These are phyloP conservation scores for Penicillium sp. DNA, from an alignment of 2,329 filamentous ascomycete genomes.

Conservation along the genomic window DNA sequence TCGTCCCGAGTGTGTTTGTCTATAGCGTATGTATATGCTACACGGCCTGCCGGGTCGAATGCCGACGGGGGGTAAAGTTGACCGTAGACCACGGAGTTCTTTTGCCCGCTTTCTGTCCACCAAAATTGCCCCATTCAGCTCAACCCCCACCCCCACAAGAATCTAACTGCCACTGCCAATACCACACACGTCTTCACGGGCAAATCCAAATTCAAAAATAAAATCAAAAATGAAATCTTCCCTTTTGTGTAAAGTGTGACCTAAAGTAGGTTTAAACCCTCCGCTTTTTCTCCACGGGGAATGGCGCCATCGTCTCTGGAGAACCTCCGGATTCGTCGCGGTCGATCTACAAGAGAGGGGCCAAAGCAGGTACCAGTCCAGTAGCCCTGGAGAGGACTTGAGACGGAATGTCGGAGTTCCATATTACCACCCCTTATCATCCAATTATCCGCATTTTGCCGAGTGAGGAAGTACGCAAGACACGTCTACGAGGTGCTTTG, in stretches of 20 bases:
- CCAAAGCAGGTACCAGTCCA: conserved; percentile 13
- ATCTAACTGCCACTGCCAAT: background rate
- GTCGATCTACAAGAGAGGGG: conserved; percentile 21
- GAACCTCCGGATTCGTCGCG: conserved; percentile 29
- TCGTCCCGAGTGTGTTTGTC: background rate
- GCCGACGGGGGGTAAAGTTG: background rate
- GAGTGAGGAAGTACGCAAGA: background rate
- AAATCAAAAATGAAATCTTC: background rate
- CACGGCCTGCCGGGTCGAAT: conserved; percentile 1
- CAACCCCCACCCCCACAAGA: conserved; percentile 3
- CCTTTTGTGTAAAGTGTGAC: background rate
- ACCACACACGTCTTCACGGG: background rate
- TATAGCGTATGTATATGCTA: too few species aligned
- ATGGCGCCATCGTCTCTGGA: conserved; percentile 27
- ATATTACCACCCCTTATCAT: background rate
- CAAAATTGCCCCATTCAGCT: background rate
- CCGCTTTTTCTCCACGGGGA: conserved; percentile 27
- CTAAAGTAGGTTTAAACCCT: conserved; percentile 4
- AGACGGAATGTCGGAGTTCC: background rate
- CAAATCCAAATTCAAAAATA: background rate
- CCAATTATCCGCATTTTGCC: conserved; percentile 9
- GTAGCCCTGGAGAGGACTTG: too few species aligned
- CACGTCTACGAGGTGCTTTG: background rate
- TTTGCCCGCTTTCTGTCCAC: background rate
- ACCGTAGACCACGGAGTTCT: background rate